A percentile compares a stretch with the other conserved stretches of the same genome.
Conservation (phyloP, 2,329 filamentous ascomycete species). For the Pyricularia grisea region DNA sequence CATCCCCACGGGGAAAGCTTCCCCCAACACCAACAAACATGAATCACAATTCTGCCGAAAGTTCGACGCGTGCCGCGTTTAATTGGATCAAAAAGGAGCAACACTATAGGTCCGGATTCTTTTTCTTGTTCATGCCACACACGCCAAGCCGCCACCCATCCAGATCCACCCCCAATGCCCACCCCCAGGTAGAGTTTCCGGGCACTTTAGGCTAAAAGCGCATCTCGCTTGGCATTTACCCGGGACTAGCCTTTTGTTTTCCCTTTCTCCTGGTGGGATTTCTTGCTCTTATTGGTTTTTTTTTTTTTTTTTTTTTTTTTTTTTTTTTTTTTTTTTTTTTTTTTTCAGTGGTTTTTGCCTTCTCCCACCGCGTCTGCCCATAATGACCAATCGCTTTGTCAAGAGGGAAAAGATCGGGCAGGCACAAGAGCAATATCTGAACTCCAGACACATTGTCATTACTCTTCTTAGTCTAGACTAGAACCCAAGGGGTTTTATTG, state of each 20-base stretch:
- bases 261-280: background rate
- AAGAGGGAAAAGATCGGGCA: background rate
- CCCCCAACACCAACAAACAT: too few species aligned
- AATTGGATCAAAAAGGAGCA: background rate
- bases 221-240: background rate
- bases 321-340: background rate
- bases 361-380: too few species aligned
- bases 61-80: background rate
- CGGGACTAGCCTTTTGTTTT: background rate
- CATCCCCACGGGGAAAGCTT: background rate
- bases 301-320: background rate
- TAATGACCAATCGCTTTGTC: background rate
- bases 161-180: background rate
- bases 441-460: background rate
- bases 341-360: too few species aligned
- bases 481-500: background rate
- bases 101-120: background rate
- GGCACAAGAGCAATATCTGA: background rate
- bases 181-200: too few species aligned
- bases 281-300: background rate
- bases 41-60: background rate
- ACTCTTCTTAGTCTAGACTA: background rate
- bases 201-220: background rate
- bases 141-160: background rate
- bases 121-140: background rate